phyloP scores from a whole-genome alignment of 1,284 basidiomycete species.

The Cryptococcus sp. region DNA sequence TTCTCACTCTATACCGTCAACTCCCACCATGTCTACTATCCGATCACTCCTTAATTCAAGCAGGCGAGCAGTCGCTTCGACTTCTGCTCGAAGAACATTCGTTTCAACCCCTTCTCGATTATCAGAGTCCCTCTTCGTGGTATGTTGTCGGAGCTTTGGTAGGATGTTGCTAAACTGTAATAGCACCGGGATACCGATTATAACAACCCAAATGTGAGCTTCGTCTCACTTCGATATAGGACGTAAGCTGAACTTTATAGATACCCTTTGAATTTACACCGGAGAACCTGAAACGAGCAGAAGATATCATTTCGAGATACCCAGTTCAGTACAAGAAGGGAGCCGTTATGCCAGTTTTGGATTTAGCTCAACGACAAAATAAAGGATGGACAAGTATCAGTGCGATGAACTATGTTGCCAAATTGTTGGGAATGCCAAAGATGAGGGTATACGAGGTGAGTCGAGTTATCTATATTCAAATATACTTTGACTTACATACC shows the following conservation, averaged over 20 bases:
- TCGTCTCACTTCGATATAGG: neutral
- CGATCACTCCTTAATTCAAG: conserved; percentile 25
- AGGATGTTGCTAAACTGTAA: neutral
- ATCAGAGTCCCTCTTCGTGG: conserved; percentile 62
- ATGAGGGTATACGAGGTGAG: conserved; percentile 92
- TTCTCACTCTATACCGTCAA: neutral
- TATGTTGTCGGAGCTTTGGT: conserved; percentile 37
- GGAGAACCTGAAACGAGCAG: conserved; percentile 75
- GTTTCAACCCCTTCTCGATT: conserved; percentile 51
- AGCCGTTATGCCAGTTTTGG: conserved; percentile 92
- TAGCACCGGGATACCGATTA: conserved; percentile 90
- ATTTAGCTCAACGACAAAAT: conserved; percentile 95
- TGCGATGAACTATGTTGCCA: conserved; percentile 97
- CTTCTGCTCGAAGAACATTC: conserved; percentile 42
- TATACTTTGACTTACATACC: neutral
- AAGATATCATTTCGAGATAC: conserved; percentile 88
- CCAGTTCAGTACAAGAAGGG: conserved; percentile 97
- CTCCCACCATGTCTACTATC: conserved; percentile 34
- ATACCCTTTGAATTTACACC: conserved; percentile 84
- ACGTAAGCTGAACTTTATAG: conserved; percentile 45
- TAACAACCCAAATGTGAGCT: conserved; percentile 75
- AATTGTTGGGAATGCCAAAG: conserved; percentile 86
- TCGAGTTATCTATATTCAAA: neutral
- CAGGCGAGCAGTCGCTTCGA: conserved; percentile 49
- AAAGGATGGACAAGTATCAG: conserved; percentile 98